Conservation (phyloP, 306 rosid genomes). For the Biancaea sappan region DNA sequence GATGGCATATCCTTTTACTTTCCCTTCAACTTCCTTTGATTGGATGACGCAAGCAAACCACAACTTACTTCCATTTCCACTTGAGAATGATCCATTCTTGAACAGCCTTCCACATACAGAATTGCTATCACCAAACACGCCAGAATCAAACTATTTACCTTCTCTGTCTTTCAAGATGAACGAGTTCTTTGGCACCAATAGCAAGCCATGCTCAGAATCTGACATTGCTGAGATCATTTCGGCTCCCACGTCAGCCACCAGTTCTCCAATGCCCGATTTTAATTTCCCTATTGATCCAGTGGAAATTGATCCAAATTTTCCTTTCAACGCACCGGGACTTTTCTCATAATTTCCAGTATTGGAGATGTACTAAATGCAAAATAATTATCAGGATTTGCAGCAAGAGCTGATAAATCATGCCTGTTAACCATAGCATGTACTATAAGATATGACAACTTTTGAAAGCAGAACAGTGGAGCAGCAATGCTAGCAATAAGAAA, state of each 20-base stretch:
- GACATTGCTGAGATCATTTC: constrained; percentile 55
- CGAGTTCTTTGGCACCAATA: constrained; percentile 34
- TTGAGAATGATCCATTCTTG: constrained; percentile 40
- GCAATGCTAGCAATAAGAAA: constrained; percentile 6
- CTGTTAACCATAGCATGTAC: constrained; percentile 1
- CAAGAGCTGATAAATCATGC: not conserved
- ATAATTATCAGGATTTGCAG: constrained; percentile 15
- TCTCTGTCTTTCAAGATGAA: constrained; percentile 40
- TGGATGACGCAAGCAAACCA: constrained; percentile 37
- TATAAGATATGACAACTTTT: constrained; percentile 2
- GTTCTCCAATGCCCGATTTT: constrained; percentile 62
- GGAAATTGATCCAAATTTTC: constrained; percentile 54
- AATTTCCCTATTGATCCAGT: constrained; percentile 58
- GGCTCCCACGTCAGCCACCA: constrained; percentile 57
- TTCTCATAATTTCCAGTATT: constrained; percentile 34
- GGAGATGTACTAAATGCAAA: not conserved
- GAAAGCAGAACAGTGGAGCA: constrained; percentile 3
- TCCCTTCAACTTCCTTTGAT: constrained; percentile 54
- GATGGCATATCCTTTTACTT: constrained; percentile 51
- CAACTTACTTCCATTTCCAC: constrained; percentile 34
- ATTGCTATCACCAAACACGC: constrained; percentile 47
- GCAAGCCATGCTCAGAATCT: constrained; percentile 44
- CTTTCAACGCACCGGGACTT: constrained; percentile 51
- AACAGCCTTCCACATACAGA: constrained; percentile 46
- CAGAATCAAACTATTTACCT: constrained; percentile 39